Conservation (phyloP, 768 basidiomycete genomes). For the Tricholoma sp. region DNA sequence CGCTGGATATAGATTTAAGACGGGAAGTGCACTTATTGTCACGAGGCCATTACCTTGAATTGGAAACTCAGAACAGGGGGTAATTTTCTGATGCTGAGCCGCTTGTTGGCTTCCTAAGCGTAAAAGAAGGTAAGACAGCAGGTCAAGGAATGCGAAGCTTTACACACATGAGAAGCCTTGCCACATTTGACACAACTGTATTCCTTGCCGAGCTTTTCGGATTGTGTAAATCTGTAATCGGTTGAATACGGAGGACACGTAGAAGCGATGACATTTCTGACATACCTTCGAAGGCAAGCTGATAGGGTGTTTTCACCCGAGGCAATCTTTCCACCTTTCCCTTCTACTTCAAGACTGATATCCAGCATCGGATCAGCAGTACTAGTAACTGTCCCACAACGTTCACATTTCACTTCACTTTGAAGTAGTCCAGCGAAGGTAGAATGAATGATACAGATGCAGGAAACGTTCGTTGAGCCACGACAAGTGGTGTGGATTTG, state of each 20-base stretch:
- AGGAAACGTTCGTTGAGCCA: conserved; percentile 70
- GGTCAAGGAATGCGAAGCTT: neutral
- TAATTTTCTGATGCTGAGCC: conserved; percentile 77
- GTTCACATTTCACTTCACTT: conserved; percentile 85
- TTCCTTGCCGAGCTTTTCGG: conserved; percentile 82
- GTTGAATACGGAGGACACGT: neutral
- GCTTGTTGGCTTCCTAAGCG: conserved; percentile 71
- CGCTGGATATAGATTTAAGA: conserved; percentile 44
- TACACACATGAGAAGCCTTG: conserved; percentile 56
- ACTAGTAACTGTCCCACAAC: conserved; percentile 73
- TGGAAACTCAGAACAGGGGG: conserved; percentile 92
- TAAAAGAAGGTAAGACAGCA: neutral
- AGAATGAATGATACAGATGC: conserved; percentile 88
- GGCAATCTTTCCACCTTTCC: conserved; percentile 37
- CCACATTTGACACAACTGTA: conserved; percentile 84
- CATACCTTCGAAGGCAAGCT: conserved; percentile 69
- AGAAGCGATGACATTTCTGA: conserved; percentile 6
- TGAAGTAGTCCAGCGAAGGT: conserved; percentile 86
- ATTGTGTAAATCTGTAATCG: conserved; percentile 66
- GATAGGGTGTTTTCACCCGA: conserved; percentile 62
- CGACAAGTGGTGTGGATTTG: conserved; percentile 80
- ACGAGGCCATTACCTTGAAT: conserved; percentile 63
- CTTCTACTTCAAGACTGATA: conserved; percentile 78
- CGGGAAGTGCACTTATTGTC: neutral
- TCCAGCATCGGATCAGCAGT: conserved; percentile 90